Evolutionary conservation across 345 rosid genomes (phyloP), one percentile per base, ranked within the genome.

Genomic region (Corymbia maculata): DNA sequence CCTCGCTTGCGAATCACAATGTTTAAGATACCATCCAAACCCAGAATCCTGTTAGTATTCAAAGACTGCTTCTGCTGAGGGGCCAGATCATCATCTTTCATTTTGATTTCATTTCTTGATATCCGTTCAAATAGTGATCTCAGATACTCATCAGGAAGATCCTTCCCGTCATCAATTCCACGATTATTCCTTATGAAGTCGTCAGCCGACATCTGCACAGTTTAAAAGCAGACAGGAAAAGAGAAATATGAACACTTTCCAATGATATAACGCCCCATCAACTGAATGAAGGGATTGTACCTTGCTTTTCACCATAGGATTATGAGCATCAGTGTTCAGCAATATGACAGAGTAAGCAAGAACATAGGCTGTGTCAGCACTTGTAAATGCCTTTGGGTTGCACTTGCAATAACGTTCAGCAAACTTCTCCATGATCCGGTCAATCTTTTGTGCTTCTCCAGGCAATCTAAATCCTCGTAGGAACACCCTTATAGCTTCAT

Each of bases 401-500:
- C 99, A 98, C 92, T 97, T 97, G 93, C 99, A 98, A 90, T 94
- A 98, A 87, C 98, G 96, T 93, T 97, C 99, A 42, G 99, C 93
- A 90, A 98, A 98, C 93, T 98, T 98, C 90, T 98, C 99, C 99
- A 98, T 98, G 89, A 98, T 97, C 80, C 99, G 96, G 90, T 98
- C 99, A 88, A 98, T 98, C 93, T 98, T 98, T 90, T 98, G 99
- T 86, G 99, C 99, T 92, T 98, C 99, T 89, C 99, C 99, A 30
- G 99, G 99, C 92, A 98, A 92, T 90, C 99, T 95, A 93, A 98
- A 98, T 80, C 99, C 98, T 89, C 92, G 97, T 36, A 98, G 92
- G 88, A 97, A 95, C 92, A 91, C 89, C 89, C 99, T 95, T 85
- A 98, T 96, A 86, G 99, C 99, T 93, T 98, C 98, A 87, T 98